A percentile compares a stretch with the other conserved stretches of the same genome.
Conservation (phyloP, 192 early-diverging fungal species). For the Umbelopsis vinacea region DNA sequence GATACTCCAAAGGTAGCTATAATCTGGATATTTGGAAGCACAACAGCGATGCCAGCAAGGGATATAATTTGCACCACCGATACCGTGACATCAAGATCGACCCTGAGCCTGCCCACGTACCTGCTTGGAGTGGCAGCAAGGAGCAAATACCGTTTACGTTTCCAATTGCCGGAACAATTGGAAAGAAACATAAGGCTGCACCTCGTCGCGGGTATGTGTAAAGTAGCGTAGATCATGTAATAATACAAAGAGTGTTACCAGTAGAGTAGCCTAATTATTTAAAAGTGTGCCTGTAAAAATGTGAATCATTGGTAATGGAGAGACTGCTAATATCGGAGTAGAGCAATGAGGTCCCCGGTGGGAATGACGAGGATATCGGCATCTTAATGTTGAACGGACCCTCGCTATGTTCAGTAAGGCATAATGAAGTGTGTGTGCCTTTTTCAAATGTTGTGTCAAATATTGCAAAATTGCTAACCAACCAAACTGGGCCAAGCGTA, state of each 20-base stretch:
- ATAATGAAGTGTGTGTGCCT: too few relatives aligned
- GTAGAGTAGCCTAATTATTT: too few relatives aligned
- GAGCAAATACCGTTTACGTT: constrained; percentile 42
- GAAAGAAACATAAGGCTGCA: neutral
- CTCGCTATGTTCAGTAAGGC: too few relatives aligned
- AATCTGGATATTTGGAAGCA: constrained; percentile 19
- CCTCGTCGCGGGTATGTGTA: neutral
- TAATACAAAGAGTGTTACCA: neutral
- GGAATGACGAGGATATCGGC: too few relatives aligned
- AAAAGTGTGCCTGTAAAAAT: too few relatives aligned
- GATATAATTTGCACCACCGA: neutral
- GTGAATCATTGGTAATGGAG: too few relatives aligned
- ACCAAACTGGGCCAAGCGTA: neutral
- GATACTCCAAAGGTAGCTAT: constrained; percentile 24
- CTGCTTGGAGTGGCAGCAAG: constrained; percentile 33
- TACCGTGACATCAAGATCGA: constrained; percentile 13
- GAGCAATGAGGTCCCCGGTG: too few relatives aligned
- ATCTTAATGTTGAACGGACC: too few relatives aligned
- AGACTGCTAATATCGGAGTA: too few relatives aligned
- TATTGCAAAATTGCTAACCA: neutral
- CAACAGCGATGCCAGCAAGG: constrained; percentile 6
- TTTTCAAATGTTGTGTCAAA: too few relatives aligned
- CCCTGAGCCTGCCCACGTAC: constrained; percentile 28
- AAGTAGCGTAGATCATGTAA: neutral
- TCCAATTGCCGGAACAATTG: constrained; percentile 19